These are phyloP conservation scores for Orbilia quercus DNA, from an alignment of 2,329 filamentous ascomycete genomes.

Conservation along the genomic window DNA sequence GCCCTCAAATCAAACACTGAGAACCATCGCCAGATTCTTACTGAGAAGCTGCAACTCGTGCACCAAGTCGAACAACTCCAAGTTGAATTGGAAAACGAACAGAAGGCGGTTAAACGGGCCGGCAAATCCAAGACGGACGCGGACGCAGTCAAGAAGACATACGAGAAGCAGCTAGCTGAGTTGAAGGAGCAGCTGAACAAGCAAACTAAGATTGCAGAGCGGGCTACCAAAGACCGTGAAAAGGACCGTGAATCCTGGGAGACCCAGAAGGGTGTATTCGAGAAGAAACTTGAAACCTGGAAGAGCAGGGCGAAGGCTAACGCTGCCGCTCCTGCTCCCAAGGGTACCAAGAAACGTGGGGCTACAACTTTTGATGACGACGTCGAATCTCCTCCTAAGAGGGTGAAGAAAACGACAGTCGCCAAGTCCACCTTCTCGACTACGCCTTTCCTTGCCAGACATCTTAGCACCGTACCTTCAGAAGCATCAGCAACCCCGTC, in stretches of 20 bases:
- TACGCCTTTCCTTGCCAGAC: constrained; percentile 88
- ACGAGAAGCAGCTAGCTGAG: constrained; percentile 45
- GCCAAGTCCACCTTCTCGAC: constrained; percentile 95
- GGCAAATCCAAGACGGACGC: constrained; percentile 53
- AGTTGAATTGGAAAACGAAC: constrained; percentile 67
- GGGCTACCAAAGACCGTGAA: constrained; percentile 40
- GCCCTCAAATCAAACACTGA: constrained; percentile 71
- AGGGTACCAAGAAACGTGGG: constrained; percentile 52
- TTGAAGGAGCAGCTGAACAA: constrained; percentile 52
- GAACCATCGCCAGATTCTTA: constrained; percentile 68
- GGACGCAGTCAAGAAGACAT: constrained; percentile 36
- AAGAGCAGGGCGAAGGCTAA: constrained; percentile 54
- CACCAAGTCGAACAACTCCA: constrained; percentile 68
- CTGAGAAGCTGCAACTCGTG: constrained; percentile 66
- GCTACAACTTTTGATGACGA: constrained; percentile 57
- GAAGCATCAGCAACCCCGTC: constrained; percentile 57
- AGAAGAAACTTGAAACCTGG: constrained; percentile 57
- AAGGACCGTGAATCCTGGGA: constrained; percentile 56
- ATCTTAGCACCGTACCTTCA: constrained; percentile 69
- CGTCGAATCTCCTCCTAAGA: constrained; percentile 57
- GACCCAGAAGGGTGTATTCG: constrained; percentile 40
- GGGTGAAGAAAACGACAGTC: constrained; percentile 67
- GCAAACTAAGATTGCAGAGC: constrained; percentile 48
- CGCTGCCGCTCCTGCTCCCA: constrained; percentile 36
- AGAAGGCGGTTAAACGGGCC: constrained; percentile 62